Evolutionary conservation across 169 alveolate genomes (phyloP).

Genomic region (Plasmodium vinckei): DNA sequence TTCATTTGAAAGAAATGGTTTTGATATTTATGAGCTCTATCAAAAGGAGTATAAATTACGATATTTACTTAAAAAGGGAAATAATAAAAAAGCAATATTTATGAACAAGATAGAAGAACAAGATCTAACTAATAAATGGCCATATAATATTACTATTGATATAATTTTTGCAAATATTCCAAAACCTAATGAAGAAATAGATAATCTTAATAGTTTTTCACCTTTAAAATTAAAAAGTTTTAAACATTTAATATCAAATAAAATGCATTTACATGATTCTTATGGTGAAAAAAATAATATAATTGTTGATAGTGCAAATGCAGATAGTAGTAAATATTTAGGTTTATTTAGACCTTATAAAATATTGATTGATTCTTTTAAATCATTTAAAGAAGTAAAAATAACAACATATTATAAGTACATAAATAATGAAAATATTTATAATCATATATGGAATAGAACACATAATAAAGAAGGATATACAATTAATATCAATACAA

Average conservation of each 20-base stretch:
- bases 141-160: conserved; percentile 39
- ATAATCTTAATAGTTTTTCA: conserved; percentile 11
- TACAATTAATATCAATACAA: background rate
- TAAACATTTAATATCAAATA: conserved; percentile 47
- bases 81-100: background rate
- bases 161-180: conserved; percentile 39
- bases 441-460: conserved; percentile 54
- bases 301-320: background rate
- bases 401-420: conserved; percentile 38
- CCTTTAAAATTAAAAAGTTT: conserved; percentile 50
- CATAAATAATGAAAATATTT: conserved; percentile 30
- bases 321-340: conserved; percentile 4
- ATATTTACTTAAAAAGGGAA: conserved; percentile 2
- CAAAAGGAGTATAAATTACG: conserved; percentile 10
- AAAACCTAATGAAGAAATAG: conserved; percentile 26
- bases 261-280: conserved; percentile 31
- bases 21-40: conserved; percentile 6
- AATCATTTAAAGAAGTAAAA: conserved; percentile 17
- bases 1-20: too few species aligned
- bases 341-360: conserved; percentile 38
- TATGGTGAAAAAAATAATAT: background rate
- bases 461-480: conserved; percentile 27
- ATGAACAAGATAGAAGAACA: conserved; percentile 22
- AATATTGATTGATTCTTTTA: conserved; percentile 14
- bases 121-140: conserved; percentile 50